These are phyloP conservation scores for Dionaea muscipula DNA, from an alignment of 179 eudicot species.

Conservation along the genomic window DNA sequence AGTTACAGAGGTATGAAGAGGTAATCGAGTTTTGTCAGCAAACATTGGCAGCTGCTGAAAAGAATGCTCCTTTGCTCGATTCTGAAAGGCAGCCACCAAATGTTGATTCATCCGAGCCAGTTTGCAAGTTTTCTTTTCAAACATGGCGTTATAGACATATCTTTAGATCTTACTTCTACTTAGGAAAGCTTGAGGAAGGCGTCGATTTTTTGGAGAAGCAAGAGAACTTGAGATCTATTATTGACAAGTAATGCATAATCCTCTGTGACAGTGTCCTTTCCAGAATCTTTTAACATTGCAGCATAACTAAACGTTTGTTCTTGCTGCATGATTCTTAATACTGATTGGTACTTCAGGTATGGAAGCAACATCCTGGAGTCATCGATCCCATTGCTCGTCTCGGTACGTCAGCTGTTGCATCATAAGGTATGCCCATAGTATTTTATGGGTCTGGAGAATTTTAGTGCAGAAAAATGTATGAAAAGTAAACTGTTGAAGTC, in stretches of 20 bases:
- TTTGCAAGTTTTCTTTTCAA: conserved; percentile 24
- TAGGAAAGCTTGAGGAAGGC: conserved; percentile 87
- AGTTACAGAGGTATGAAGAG: conserved; percentile 69
- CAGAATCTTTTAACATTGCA: background rate
- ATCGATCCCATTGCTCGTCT: conserved; percentile 42
- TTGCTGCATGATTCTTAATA: conserved; percentile 2
- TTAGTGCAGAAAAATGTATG: too few species aligned
- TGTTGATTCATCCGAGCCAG: conserved; percentile 24
- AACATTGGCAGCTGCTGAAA: conserved; percentile 53
- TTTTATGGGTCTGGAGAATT: too few species aligned
- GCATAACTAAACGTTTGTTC: conserved; percentile 2
- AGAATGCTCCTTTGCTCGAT: conserved; percentile 28
- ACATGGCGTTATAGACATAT: conserved; percentile 64
- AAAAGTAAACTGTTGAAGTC: too few species aligned
- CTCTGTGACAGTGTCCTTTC: background rate
- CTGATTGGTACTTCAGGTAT: conserved; percentile 20
- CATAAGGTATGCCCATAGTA: conserved; percentile 38
- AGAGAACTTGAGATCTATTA: conserved; percentile 37
- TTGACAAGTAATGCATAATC: conserved; percentile 37
- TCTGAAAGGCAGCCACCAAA: conserved; percentile 15
- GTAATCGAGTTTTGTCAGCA: conserved; percentile 63
- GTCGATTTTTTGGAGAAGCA: conserved; percentile 58
- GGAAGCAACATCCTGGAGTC: conserved; percentile 36
- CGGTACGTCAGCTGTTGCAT: conserved; percentile 58
- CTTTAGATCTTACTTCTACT: conserved; percentile 54